A percentile compares a stretch with the other conserved stretches of the same genome.
phyloP scores from a whole-genome alignment of 257 asterid genomes.

The Ilex asprella region DNA sequence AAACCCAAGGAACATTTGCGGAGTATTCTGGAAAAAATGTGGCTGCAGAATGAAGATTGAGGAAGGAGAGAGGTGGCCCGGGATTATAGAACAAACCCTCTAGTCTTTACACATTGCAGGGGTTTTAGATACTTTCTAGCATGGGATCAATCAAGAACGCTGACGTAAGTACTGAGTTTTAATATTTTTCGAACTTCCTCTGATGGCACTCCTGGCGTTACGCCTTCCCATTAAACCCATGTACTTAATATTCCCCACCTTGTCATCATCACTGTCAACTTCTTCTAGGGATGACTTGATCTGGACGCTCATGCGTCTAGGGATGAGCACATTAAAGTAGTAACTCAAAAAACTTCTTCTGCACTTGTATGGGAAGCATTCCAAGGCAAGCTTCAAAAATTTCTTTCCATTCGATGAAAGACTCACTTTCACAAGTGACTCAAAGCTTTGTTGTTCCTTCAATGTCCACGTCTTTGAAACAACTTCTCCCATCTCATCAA shows the following conservation, averaged over 20 bases:
- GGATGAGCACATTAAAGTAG: constrained; percentile 63
- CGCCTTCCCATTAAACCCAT: no score
- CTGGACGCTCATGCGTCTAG: constrained; percentile 38
- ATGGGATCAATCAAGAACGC: no score
- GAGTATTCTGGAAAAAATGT: no score
- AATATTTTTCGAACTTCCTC: no score
- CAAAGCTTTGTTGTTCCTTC: constrained; percentile 44
- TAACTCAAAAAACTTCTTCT: constrained; percentile 36
- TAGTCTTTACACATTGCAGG: no score
- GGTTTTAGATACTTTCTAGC: no score
- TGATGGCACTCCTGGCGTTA: no score
- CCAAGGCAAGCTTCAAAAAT: constrained; percentile 50
- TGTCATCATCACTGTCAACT: constrained; percentile 52
- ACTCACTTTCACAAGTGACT: constrained; percentile 36
- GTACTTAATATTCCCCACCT: constrained; percentile 18
- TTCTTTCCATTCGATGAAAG: constrained; percentile 29
- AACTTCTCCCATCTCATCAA: constrained; percentile 71
- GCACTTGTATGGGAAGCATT: constrained; percentile 34
- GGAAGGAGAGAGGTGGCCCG: no score
- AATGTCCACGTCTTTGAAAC: constrained; percentile 45
- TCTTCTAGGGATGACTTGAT: constrained; percentile 30
- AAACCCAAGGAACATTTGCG: no score
- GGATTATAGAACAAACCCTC: no score
- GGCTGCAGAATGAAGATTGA: no score
- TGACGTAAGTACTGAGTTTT: no score